Percentiles rank a stretch among this genome's conserved stretches.
phyloP scores from a whole-genome alignment of 306 rosid species.

The Castanopsis chinensis region DNA sequence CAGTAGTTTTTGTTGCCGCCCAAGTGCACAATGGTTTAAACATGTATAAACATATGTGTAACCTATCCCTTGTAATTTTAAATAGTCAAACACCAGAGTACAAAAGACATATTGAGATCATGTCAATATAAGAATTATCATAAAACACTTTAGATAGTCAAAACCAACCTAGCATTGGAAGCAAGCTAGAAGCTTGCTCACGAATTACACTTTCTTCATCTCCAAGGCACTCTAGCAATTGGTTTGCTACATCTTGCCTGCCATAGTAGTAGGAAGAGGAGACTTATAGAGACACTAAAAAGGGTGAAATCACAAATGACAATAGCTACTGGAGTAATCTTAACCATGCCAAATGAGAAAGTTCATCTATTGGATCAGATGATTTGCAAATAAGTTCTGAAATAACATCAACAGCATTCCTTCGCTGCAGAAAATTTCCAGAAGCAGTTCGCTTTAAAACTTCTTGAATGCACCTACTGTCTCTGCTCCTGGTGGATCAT shows the following conservation, averaged over 20 bases:
- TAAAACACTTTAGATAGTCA: background rate
- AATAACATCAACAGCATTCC: constrained; percentile 81
- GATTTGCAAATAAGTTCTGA: constrained; percentile 58
- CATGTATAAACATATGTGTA: background rate
- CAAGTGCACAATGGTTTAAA: background rate
- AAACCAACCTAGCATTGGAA: constrained; percentile 67
- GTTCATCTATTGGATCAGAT: constrained; percentile 36
- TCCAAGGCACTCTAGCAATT: constrained; percentile 65
- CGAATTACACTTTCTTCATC: constrained; percentile 66
- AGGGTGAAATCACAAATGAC: background rate
- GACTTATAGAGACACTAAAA: background rate
- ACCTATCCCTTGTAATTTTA: background rate
- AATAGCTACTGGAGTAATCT: constrained; percentile 18
- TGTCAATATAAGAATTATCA: background rate
- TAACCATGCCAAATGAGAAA: constrained; percentile 55
- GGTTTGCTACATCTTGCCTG: constrained; percentile 71
- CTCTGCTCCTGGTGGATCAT: constrained; percentile 61
- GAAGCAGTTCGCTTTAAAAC: constrained; percentile 66
- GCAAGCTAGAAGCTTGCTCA: constrained; percentile 66
- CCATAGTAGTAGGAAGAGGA: constrained; percentile 10
- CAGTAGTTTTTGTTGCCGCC: background rate
- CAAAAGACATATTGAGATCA: background rate
- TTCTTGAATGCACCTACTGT: constrained; percentile 59
- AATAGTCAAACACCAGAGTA: background rate
- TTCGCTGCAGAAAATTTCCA: constrained; percentile 61